Base-by-base conservation (phyloP, 495 filamentous ascomycete genomes). In the Xylaria longipes region DNA sequence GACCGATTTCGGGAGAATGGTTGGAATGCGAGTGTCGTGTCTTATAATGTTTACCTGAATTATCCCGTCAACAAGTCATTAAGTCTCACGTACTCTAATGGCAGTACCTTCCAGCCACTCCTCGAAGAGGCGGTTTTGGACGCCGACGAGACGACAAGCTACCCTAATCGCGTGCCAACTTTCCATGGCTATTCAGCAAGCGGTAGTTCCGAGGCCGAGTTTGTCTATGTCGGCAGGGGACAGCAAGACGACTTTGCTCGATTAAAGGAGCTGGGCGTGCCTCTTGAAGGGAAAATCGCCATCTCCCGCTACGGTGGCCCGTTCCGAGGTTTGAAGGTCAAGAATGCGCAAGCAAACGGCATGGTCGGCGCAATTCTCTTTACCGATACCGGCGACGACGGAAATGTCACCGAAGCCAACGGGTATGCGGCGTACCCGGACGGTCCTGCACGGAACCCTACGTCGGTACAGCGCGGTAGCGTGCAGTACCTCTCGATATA, bases 111-210 rank as follows among this genome's bases (percentile, higher is more conserved):
- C 73, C 90, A 93, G 75, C 92, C 92, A 15, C 87, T 82, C 9
- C 75, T 97, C 54, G 90, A 93, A 76, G 94, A 97, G 77, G 92
- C 93, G 78, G 87, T 93, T 1, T 82, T 97, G 20, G 82, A 89
- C 4, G 89, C 94, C 72, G 94, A 97, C 77, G 82, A 85, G 20
- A 95, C 93, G 3, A 91, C 87, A 27, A 85, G 89, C 43, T 82
- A 92, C 50, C 79, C 84, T 9, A 84, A 95, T 74, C 85, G 92
- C 48, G 87, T 97, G 50, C 93, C 94, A 0, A 94, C 90, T 4
- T 97, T 97, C 81, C 93, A 97, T 80, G 94, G 94, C 7, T 97
- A 97, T 75, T 94, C 92, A 0, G 92, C 92, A 0, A 90, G 81
- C 66, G 94, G 94, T 0, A 94, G 94, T 74, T 93, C 91, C 29